phyloP scores from a whole-genome alignment of 768 basidiomycete genomes.

The Calocybe cyanea region DNA sequence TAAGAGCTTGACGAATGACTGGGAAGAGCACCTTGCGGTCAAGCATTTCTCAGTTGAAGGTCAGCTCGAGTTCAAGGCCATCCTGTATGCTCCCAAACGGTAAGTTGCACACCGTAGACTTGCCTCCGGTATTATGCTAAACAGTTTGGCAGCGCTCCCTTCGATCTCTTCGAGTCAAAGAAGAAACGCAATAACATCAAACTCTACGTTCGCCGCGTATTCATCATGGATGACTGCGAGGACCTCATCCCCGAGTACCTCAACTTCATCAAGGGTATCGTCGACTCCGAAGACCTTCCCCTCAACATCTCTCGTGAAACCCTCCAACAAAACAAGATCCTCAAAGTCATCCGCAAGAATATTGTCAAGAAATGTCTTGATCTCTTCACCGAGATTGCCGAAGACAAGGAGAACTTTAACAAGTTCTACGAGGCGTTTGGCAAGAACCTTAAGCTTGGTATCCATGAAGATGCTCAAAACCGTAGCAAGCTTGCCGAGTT shows the following conservation, averaged over 20 bases:
- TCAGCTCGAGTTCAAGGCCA: conserved; percentile 99
- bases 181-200: conserved; percentile 99
- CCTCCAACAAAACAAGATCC: conserved; percentile 99
- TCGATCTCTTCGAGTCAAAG: conserved; percentile 99
- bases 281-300: conserved; percentile 99
- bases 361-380: conserved; percentile 98
- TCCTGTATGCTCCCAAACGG: conserved; percentile 97
- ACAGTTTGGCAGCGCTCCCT: conserved; percentile 73
- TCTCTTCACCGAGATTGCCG: conserved; percentile 91
- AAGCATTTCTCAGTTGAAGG: conserved; percentile 99
- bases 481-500: conserved; percentile 99
- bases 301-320: conserved; percentile 99
- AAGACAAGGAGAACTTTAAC: conserved; percentile 98
- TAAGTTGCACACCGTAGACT: no score
- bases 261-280: conserved; percentile 99
- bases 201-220: conserved; percentile 99
- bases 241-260: conserved; percentile 99
- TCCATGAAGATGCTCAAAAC: conserved; percentile 99
- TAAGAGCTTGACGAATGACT: conserved; percentile 99
- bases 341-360: conserved; percentile 99
- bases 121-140: no score
- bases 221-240: conserved; percentile 99
- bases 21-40: conserved; percentile 99
- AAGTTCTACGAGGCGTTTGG: conserved; percentile 99
- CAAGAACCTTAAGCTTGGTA: conserved; percentile 99